Evolutionary conservation across 2,329 filamentous ascomycete species (phyloP), one percentile per base, ranked within the genome.

Genomic region (Diplodia corticola): DNA sequence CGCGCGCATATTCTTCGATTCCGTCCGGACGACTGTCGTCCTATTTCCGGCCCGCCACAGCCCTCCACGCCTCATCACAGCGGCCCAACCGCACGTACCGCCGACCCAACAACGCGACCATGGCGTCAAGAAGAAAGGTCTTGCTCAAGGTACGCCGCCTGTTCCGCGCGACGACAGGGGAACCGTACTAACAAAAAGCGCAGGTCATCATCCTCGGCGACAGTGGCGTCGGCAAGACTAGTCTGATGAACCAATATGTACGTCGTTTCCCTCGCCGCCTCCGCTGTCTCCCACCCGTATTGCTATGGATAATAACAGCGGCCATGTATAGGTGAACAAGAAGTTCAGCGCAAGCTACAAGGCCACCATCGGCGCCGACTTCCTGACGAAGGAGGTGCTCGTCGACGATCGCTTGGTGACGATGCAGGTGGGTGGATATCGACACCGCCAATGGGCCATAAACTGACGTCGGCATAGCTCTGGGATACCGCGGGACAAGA

Each of bases 221-320:
- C 81, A 98, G 94, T 81, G 95, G 95, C 82, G 95, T 99, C 69
- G 95, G 95, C 79, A 99, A 99, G 87, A 99, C 95, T 69, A 97
- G 93, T 81, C 89, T 99, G 87, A 99, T 99, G 95, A 99, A 99
- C 84, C 95, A 99, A 98, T 99, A 98, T 91, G 95, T 98, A 88
- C 80, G 91, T 74, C 66, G 55, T 35, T 67, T 61, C 63, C 20
- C 17, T 10, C 35, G 13, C 63, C 46, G 30, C 44, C 59, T 26
- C 30, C 37, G 10, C 12, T 22, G 22, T 28, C n/a, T 53, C 37
- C 51, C 37, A 49, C 63, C 53, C 53, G 46, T 33, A 35, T 10
- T 13, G 49, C 26, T 20, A 30, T 26, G 13, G 17, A 35, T 37
- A 51, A 40, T 63, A 44, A 61, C 55, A 33, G 3, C 20, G 17